A percentile compares a stretch with the other conserved stretches of the same genome.
phyloP scores from a whole-genome alignment of 257 asterid species.

The Solanum corneliomulleri region DNA sequence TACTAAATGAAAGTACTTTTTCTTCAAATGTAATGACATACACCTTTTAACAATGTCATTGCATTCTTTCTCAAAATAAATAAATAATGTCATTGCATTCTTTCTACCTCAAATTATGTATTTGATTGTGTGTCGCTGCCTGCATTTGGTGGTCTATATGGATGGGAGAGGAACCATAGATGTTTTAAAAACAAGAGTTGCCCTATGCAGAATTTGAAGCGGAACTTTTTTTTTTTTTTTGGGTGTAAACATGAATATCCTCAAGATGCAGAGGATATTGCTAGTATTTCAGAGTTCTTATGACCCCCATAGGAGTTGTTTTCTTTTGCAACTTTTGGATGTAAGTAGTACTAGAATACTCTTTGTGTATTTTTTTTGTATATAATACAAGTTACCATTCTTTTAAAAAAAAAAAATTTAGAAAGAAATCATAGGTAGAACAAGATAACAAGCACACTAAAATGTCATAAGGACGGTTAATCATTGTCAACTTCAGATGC shows the following conservation, averaged over 20 bases:
- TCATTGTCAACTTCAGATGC: not conserved
- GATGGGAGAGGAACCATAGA: not conserved
- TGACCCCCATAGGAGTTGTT: not conserved
- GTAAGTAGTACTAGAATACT: not conserved
- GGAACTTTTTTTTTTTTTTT: not conserved
- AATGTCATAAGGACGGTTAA: not conserved
- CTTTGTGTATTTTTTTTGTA: not conserved
- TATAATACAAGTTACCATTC: not conserved
- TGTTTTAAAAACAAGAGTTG: not conserved
- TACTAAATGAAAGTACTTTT: not conserved
- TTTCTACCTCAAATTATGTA: not conserved
- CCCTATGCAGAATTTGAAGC: not conserved
- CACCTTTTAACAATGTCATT: not conserved
- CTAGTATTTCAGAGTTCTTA: not conserved
- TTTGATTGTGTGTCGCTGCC: not conserved
- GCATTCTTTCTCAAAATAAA: not conserved
- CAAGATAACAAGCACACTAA: not conserved
- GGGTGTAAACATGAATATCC: not conserved
- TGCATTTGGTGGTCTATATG: not conserved
- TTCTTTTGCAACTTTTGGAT: not conserved
- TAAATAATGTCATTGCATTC: not conserved
- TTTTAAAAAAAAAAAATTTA: not conserved
- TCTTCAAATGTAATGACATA: not conserved
- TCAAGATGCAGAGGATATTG: not conserved
- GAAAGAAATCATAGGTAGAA: not conserved